Conservation (phyloP, 139 green algal genomes). For the Diplosphaera chodatii region DNA sequence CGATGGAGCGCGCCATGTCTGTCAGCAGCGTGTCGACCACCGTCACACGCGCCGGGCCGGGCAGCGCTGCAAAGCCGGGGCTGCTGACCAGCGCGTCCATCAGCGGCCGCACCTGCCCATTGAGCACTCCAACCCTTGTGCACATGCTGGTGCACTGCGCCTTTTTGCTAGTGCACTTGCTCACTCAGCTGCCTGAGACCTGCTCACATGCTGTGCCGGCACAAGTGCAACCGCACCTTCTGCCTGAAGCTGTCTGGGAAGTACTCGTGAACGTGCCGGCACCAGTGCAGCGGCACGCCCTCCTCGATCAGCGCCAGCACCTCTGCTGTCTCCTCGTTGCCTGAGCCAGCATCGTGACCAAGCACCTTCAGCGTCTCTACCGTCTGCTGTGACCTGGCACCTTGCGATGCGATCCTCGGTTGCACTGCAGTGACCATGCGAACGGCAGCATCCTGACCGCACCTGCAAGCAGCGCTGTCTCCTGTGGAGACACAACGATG, state of each 20-base stretch:
- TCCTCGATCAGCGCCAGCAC: not conserved
- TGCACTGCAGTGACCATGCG: not conserved
- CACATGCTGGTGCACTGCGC: too few relatives aligned
- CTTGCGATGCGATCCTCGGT: not conserved
- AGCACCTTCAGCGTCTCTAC: not conserved
- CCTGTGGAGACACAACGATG: not conserved
- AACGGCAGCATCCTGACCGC: not conserved
- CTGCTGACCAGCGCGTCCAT: not conserved
- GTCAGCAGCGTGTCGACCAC: not conserved
- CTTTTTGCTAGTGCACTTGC: too few relatives aligned
- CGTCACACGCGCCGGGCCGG: not conserved
- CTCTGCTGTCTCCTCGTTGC: not conserved
- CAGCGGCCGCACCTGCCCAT: not conserved
- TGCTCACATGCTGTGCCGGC: too few relatives aligned
- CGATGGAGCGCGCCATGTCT: not conserved
- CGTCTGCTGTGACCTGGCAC: not conserved
- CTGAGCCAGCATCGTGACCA: not conserved
- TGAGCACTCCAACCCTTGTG: too few relatives aligned
- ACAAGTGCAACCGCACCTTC: too few relatives aligned
- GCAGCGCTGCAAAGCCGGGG: not conserved
- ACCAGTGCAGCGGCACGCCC: not conserved
- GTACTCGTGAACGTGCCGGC: not conserved
- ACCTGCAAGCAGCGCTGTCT: not conserved
- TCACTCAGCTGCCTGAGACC: too few relatives aligned
- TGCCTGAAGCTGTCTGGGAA: not conserved